Percentiles rank a stretch among this genome's conserved stretches.
Conservation (phyloP, 2,329 filamentous ascomycete species). For the Diaporthe helianthi region DNA sequence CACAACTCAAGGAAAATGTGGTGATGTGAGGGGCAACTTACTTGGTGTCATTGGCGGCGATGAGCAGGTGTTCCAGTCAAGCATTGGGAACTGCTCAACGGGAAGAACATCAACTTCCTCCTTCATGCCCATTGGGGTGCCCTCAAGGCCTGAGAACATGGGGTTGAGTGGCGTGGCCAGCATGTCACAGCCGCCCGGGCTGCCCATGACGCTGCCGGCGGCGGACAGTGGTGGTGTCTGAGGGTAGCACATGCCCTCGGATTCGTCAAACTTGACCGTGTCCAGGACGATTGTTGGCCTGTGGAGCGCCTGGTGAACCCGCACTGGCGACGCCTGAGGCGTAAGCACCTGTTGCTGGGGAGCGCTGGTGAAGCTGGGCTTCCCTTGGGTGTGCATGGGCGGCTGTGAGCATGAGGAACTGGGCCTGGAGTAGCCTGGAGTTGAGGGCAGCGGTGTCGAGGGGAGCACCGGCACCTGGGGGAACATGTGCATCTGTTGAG, state of each 20-base stretch:
- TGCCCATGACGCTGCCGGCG: conserved; percentile 84
- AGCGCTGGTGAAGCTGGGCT: conserved; percentile 61
- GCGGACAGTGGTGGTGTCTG: conserved; percentile 88
- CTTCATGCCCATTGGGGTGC: conserved; percentile 70
- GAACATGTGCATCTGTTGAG: conserved; percentile 59
- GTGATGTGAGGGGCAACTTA: conserved; percentile 59
- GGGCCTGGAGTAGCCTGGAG: conserved; percentile 70
- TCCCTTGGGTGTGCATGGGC: conserved; percentile 46
- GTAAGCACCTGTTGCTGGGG: conserved; percentile 67
- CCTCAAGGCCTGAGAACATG: conserved; percentile 76
- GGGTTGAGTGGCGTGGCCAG: conserved; percentile 84
- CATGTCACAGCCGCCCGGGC: conserved; percentile 79
- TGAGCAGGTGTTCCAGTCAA: conserved; percentile 78
- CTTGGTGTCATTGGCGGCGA: conserved; percentile 91
- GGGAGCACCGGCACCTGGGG: conserved; percentile 64
- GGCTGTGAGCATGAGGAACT: conserved; percentile 71
- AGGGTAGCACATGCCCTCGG: conserved; percentile 74
- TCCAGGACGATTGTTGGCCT: conserved; percentile 83
- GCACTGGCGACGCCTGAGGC: conserved; percentile 77
- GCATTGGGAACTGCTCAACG: conserved; percentile 70
- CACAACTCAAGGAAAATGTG: conserved; percentile 26
- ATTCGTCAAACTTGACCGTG: conserved; percentile 69
- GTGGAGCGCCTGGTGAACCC: conserved; percentile 62
- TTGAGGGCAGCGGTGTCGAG: conserved; percentile 65
- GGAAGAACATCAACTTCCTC: conserved; percentile 71